These are phyloP conservation scores for Cytospora paraplurivora DNA, from an alignment of 2,329 filamentous ascomycete species.

Conservation along the genomic window DNA sequence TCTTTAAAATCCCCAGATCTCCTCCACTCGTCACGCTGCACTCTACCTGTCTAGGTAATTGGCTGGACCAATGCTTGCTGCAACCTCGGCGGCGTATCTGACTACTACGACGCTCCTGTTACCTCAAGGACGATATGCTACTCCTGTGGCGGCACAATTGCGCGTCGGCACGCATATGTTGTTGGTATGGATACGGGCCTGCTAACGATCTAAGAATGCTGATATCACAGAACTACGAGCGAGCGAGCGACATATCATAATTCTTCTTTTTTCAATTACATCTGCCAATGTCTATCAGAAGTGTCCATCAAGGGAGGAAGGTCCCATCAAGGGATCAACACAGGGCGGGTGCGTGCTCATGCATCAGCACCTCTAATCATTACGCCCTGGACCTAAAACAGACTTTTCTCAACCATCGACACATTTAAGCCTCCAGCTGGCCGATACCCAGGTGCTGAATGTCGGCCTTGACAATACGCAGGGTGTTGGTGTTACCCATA, in stretches of 20 bases:
- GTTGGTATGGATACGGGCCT: neutral
- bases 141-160: neutral
- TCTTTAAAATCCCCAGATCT: neutral
- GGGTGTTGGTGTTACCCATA: slow-evolving; percentile 88
- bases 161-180: neutral
- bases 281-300: slow-evolving; percentile 21
- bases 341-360: slow-evolving; percentile 6
- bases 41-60: neutral
- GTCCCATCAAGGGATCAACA: slow-evolving; percentile 1
- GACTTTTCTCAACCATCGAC: neutral
- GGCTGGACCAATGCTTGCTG: no score
- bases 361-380: neutral
- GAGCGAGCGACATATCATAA: slow-evolving; percentile 2
- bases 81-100: neutral
- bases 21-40: neutral
- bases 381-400: slow-evolving; percentile 1
- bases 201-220: neutral
- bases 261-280: slow-evolving; percentile 14
- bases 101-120: neutral
- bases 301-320: neutral
- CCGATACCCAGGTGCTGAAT: slow-evolving; percentile 60
- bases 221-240: neutral
- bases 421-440: slow-evolving; percentile 34
- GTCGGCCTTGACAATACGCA: slow-evolving; percentile 65
- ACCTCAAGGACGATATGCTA: neutral